Evolutionary conservation across 2,329 filamentous ascomycete genomes (phyloP).

Genomic region (Ophiognomonia clavigignenti-juglandacearum): DNA sequence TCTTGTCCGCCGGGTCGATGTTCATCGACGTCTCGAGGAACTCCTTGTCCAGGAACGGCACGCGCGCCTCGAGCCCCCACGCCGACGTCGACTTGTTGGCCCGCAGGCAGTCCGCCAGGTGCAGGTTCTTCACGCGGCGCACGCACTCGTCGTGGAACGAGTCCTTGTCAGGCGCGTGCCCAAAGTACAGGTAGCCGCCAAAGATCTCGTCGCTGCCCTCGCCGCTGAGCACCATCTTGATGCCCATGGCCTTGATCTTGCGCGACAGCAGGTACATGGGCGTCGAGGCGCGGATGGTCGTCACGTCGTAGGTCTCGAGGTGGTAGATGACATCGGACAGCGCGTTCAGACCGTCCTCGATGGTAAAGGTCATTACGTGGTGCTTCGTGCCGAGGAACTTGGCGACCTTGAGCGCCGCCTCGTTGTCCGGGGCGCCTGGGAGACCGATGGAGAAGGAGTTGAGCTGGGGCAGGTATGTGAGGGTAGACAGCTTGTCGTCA

Average conservation of each 20-base stretch:
- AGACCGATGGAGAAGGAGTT: constrained; percentile 99
- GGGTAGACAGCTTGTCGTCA: constrained; percentile 79
- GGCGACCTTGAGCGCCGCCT: constrained; percentile 87
- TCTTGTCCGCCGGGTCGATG: constrained; percentile 91
- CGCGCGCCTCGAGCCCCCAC: constrained; percentile 96
- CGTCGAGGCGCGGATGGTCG: constrained; percentile 95
- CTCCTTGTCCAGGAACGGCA: constrained; percentile 96
- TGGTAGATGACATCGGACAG: constrained; percentile 98
- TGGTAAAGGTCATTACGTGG: constrained; percentile 96
- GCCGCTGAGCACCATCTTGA: constrained; percentile 98
- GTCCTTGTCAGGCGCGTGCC: constrained; percentile 82
- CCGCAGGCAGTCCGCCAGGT: constrained; percentile 90
- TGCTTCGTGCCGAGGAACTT: constrained; percentile 97
- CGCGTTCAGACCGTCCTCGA: constrained; percentile 94
- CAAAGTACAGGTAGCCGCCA: constrained; percentile 98
- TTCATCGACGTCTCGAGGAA: constrained; percentile 93
- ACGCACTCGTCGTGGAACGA: constrained; percentile 97
- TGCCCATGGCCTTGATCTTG: constrained; percentile 99
- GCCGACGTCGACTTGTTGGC: constrained; percentile 99
- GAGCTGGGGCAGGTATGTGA: constrained; percentile 88
- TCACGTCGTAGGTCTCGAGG: constrained; percentile 96
- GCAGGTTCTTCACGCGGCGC: constrained; percentile 90
- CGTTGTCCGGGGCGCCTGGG: constrained; percentile 85
- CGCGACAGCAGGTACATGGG: constrained; percentile 97
- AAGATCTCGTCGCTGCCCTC: constrained; percentile 99